Conservation (phyloP, 2,329 filamentous ascomycete species). For the Colletotrichum lindemuthianum region DNA sequence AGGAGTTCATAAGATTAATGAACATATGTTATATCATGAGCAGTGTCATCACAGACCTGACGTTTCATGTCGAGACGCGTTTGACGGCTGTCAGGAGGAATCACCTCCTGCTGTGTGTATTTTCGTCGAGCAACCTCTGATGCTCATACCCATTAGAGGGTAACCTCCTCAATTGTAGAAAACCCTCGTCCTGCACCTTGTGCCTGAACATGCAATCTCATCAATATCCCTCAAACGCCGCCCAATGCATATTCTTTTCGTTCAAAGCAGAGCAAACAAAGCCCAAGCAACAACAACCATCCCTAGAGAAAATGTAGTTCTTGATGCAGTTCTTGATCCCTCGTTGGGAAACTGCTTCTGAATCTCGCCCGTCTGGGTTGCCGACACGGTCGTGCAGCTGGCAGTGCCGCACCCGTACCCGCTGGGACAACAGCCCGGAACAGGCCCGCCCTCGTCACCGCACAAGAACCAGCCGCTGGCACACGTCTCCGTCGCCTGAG, state of each 20-base stretch:
- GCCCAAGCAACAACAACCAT: not conserved
- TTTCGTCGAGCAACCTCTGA: no score
- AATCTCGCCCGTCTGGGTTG: slow-evolving; percentile 65
- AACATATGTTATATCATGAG: not conserved
- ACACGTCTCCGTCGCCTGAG: slow-evolving; percentile 63
- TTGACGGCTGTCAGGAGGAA: no score
- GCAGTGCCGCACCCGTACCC: slow-evolving; percentile 78
- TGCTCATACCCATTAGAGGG: no score
- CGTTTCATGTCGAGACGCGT: no score
- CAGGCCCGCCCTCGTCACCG: slow-evolving; percentile 62
- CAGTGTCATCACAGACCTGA: no score
- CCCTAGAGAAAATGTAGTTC: not conserved
- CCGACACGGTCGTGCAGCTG: slow-evolving; percentile 72
- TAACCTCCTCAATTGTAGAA: no score
- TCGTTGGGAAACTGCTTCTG: slow-evolving; percentile 60
- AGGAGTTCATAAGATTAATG: not conserved
- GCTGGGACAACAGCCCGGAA: slow-evolving; percentile 85
- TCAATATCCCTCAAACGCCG: slow-evolving; percentile 7
- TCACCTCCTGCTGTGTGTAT: no score
- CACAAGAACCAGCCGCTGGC: slow-evolving; percentile 84
- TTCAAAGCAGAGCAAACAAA: slow-evolving; percentile 16
- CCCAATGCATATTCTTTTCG: slow-evolving; percentile 18
- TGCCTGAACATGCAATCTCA: no score
- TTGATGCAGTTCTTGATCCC: not conserved
- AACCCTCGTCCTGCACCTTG: no score